Evolutionary conservation across 169 alveolate genomes (phyloP), one percentile per base, ranked within the genome.

Genomic region (Miamiensis avidus): DNA sequence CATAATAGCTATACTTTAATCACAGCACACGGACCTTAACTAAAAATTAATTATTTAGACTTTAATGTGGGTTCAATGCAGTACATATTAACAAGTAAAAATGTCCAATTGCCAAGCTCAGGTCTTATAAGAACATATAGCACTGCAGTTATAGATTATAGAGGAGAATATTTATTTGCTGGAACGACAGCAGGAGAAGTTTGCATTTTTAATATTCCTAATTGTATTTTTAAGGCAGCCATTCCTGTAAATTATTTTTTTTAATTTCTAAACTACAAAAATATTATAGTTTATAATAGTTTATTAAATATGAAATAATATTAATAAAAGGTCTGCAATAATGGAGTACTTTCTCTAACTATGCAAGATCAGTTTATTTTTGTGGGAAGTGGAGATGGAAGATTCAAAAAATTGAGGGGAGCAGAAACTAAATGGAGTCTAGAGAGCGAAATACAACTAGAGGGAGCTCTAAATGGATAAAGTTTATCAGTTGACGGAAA

Each of bases 351-450:
- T 83, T 81, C 89, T 34, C 75, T 92, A 0, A 88, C 89, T 32
- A 25, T 88, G 26, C 75, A 75, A 29, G 93, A 89, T 34, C 95
- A 91, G 26, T 84, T 82, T 65, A 34, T 95, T n/a, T 91, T 89
- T 74, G 95, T 92, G 11, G 96, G 96, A 11, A 93, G 96, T 26
- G 98, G 98, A 32, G 98, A 95, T 89, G 98, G 98, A 29, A 95
- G 91, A 89, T 89, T 95, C 20, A 94, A 94, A 85, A 92, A 93
- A 82, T 83, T 95, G 33, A 76, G 82, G 33, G 94, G 96, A 65
- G 86, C 72, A 27, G 95, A 93, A 76, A 90, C 91, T 25, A 82
- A 88, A 69, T 92, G 95, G 96, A 82, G 82, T 78, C 73, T 93
- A 33, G 87, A 91, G n/a, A 90, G 90, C 82, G 98, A 96, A 82